Evolutionary conservation across 1,139 yeast genomes (phyloP).

Genomic region (Saccharomycopsis hybrid): DNA sequence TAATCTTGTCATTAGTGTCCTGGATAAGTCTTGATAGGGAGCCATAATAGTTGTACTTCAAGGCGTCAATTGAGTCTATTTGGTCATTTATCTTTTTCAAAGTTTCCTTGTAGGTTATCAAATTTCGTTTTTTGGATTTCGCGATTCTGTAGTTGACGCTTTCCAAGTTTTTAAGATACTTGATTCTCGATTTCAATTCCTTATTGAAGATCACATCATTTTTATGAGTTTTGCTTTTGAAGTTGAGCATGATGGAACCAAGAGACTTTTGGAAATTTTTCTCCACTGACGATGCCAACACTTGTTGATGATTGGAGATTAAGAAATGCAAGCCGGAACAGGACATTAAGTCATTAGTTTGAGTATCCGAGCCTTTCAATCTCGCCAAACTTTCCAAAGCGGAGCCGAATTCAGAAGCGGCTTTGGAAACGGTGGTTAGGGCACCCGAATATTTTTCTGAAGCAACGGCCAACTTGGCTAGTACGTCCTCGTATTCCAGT

Average conservation of each 20-base stretch:
- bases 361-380: conserved; percentile 56
- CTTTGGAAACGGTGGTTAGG: conserved; percentile 44
- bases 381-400: conserved; percentile 67
- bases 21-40: conserved; percentile 55
- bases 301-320: conserved; percentile 71
- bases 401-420: conserved; percentile 69
- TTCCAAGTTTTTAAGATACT: conserved; percentile 48
- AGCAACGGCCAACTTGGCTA: conserved; percentile 42
- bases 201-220: conserved; percentile 49
- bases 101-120: conserved; percentile 58
- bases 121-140: conserved; percentile 50
- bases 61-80: conserved; percentile 69
- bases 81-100: conserved; percentile 62
- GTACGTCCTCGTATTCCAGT: conserved; percentile 40
- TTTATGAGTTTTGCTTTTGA: conserved; percentile 35
- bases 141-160: conserved; percentile 50
- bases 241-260: conserved; percentile 35
- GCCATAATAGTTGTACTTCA: conserved; percentile 69
- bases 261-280: conserved; percentile 54
- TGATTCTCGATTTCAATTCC: conserved; percentile 45
- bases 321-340: conserved; percentile 78
- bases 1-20: conserved; percentile 47
- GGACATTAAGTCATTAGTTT: conserved; percentile 59
- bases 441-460: conserved; percentile 49
- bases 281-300: conserved; percentile 52